Percentiles rank a stretch among this genome's conserved stretches.
Conservation (phyloP, 2,329 filamentous ascomycete species). For the Penicillium capsulatum region DNA sequence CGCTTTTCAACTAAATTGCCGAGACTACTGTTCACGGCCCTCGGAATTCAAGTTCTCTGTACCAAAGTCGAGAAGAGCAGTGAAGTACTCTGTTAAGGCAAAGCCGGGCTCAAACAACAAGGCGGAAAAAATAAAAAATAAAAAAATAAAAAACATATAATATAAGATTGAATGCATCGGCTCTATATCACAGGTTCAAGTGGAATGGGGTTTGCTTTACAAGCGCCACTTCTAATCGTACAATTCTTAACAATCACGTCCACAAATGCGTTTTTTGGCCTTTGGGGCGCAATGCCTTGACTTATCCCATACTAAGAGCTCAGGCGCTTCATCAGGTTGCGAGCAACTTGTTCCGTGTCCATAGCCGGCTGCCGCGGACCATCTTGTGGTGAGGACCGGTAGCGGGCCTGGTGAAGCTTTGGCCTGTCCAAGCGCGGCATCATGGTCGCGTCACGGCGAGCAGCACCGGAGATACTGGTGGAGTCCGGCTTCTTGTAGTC, state of each 20-base stretch:
- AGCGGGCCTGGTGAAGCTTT: slow-evolving; percentile 16
- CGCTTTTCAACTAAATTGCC: too few relatives aligned
- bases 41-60: too few relatives aligned
- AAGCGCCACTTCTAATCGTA: slow-evolving; percentile 34
- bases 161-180: slow-evolving; percentile 15
- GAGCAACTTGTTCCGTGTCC: slow-evolving; percentile 29
- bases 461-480: slow-evolving; percentile 28
- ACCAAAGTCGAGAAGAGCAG: background rate
- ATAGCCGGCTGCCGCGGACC: slow-evolving; percentile 11
- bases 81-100: background rate
- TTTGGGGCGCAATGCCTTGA: background rate
- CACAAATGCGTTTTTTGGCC: slow-evolving; percentile 2
- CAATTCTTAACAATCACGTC: slow-evolving; percentile 18
- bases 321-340: slow-evolving; percentile 31
- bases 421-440: slow-evolving; percentile 33
- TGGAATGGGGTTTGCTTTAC: slow-evolving; percentile 27
- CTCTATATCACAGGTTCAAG: slow-evolving; percentile 28
- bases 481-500: slow-evolving; percentile 30
- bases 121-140: background rate
- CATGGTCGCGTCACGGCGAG: slow-evolving; percentile 20
- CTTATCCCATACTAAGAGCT: slow-evolving; percentile 12
- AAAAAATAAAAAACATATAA: slow-evolving; percentile 1
- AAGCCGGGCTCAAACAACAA: background rate
- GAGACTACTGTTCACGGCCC: background rate
- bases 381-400: slow-evolving; percentile 9